These are phyloP conservation scores for Solanum infundibuliforme DNA, from an alignment of 257 asterid species.

Conservation along the genomic window DNA sequence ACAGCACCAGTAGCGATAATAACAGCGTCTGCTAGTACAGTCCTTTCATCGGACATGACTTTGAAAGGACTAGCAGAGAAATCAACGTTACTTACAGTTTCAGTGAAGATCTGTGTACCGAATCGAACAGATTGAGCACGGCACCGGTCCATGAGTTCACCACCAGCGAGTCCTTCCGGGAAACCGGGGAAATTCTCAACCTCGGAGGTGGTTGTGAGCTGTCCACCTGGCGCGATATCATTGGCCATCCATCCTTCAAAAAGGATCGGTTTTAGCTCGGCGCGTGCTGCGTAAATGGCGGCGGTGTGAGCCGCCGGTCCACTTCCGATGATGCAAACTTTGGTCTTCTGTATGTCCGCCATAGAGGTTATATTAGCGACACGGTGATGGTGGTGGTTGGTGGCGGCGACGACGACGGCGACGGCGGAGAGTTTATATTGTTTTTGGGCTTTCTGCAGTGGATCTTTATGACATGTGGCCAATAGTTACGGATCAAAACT, in stretches of 20 bases:
- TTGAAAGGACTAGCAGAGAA: slow-evolving; percentile 44
- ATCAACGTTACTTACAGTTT: slow-evolving; percentile 58
- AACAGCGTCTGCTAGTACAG: slow-evolving; percentile 67
- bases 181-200: slow-evolving; percentile 95
- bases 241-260: slow-evolving; percentile 97
- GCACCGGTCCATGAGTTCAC: slow-evolving; percentile 53
- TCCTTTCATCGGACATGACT: slow-evolving; percentile 34
- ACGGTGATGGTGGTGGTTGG: background rate
- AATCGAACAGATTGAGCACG: slow-evolving; percentile 56
- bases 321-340: slow-evolving; percentile 80
- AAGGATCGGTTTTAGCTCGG: slow-evolving; percentile 77
- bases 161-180: slow-evolving; percentile 64
- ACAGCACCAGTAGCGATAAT: slow-evolving; percentile 78
- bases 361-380: slow-evolving; percentile 9
- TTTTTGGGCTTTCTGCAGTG: slow-evolving; percentile 30
- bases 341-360: slow-evolving; percentile 32
- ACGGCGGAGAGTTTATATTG: slow-evolving; percentile 27
- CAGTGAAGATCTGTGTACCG: slow-evolving; percentile 57
- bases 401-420: background rate
- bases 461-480: slow-evolving; percentile 15
- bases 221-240: slow-evolving; percentile 93
- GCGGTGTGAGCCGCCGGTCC: slow-evolving; percentile 98
- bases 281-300: slow-evolving; percentile 87
- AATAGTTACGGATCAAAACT: slow-evolving; percentile 21
- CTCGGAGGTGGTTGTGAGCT: slow-evolving; percentile 82